Evolutionary conservation across 805 yeast species (phyloP).

Genomic region (Nadsonia fulvescens): DNA sequence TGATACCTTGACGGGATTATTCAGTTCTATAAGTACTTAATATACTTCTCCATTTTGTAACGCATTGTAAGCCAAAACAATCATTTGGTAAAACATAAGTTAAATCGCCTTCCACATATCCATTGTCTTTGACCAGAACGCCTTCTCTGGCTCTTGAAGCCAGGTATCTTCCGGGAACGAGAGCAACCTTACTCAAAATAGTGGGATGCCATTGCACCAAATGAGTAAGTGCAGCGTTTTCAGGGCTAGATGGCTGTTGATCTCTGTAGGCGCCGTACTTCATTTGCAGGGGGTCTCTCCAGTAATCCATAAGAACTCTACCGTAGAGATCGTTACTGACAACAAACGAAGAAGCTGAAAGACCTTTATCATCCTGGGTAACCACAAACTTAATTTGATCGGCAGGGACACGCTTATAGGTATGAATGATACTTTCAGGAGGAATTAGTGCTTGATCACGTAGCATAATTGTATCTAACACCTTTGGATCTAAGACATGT

Average conservation of each 20-base stretch:
- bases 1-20: too few relatives aligned
- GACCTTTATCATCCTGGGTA: slow-evolving; percentile 47
- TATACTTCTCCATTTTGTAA: too few relatives aligned
- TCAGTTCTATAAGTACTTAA: too few relatives aligned
- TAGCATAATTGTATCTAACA: slow-evolving; percentile 43
- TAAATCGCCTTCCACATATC: slow-evolving; percentile 18
- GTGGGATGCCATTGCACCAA: slow-evolving; percentile 90
- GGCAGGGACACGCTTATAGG: slow-evolving; percentile 43
- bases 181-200: slow-evolving; percentile 49
- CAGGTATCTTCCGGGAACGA: slow-evolving; percentile 47
- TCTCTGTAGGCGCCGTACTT: slow-evolving; percentile 39
- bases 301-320: slow-evolving; percentile 53
- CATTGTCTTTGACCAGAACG: slow-evolving; percentile 11
- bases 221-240: slow-evolving; percentile 49
- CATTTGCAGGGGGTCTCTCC: slow-evolving; percentile 59
- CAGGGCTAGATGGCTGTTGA: slow-evolving; percentile 19
- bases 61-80: not conserved
- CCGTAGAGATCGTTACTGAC: slow-evolving; percentile 48
- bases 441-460: slow-evolving; percentile 55
- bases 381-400: slow-evolving; percentile 39
- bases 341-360: slow-evolving; percentile 58
- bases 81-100: slow-evolving; percentile 10
- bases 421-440: slow-evolving; percentile 20
- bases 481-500: slow-evolving; percentile 41
- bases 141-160: slow-evolving; percentile 16